phyloP scores from a whole-genome alignment of 257 asterid species.

The Nicotiana undulata region DNA sequence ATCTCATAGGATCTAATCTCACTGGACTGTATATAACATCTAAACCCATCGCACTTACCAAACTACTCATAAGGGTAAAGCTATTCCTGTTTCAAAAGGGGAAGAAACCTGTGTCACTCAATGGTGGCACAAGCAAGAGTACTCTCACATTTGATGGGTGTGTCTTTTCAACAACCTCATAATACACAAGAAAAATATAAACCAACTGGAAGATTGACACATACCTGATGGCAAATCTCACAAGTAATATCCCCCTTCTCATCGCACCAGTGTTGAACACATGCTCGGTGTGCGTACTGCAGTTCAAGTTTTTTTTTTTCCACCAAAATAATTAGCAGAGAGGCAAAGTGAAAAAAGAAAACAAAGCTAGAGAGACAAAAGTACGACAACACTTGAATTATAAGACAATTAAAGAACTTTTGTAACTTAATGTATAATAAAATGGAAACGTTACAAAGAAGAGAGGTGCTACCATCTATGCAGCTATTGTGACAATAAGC shows the following conservation, averaged over 20 bases:
- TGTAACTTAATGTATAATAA: not conserved
- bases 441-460: not conserved
- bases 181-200: not conserved
- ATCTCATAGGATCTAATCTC: not conserved
- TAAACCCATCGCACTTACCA: not conserved
- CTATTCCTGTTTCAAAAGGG: not conserved
- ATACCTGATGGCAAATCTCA: slow-evolving; percentile 95
- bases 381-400: not conserved
- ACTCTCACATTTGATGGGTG: not conserved
- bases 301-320: slow-evolving; percentile 10
- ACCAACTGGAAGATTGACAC: slow-evolving; percentile 8
- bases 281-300: slow-evolving; percentile 97
- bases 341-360: slow-evolving; percentile 5
- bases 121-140: not conserved
- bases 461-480: not conserved
- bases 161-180: not conserved
- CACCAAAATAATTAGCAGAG: not conserved
- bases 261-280: slow-evolving; percentile 97
- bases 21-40: not conserved
- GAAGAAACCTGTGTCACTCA: not conserved
- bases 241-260: slow-evolving; percentile 98
- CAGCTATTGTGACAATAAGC: not conserved
- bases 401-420: not conserved
- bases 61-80: not conserved
- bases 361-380: not conserved